Evolutionary conservation across 768 basidiomycete species (phyloP).

Genomic region (Chlorophyllum brunneum): DNA sequence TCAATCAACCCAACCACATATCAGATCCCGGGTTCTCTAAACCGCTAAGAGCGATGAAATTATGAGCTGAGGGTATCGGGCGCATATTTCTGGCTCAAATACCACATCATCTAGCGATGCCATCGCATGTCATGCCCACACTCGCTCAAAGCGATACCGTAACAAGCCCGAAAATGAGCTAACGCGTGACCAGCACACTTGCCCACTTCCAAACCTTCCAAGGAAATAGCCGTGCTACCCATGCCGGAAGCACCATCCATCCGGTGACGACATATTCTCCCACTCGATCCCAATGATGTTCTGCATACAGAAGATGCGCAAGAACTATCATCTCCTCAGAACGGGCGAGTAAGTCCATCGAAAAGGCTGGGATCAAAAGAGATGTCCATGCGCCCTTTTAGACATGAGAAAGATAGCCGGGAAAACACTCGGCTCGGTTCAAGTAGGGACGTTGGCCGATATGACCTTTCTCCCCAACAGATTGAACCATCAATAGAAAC

Average conservation of each 20-base stretch:
- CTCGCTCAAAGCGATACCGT: neutral
- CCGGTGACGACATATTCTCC: constrained; percentile 4
- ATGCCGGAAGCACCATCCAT: constrained; percentile 3
- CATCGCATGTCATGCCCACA: neutral
- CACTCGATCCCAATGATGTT: neutral
- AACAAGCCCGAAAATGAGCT: neutral
- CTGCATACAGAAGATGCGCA: neutral
- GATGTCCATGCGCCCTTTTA: neutral
- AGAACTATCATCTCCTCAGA: neutral
- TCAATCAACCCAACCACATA: constrained; percentile 4
- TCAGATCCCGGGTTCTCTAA: constrained; percentile 1
- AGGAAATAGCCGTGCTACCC: neutral
- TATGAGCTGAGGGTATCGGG: too few species aligned
- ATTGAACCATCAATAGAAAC: constrained; percentile 4
- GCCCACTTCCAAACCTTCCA: neutral
- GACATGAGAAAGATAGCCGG: constrained; percentile 3
- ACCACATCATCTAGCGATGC: neutral
- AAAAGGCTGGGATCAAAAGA: neutral
- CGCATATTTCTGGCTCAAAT: too few species aligned
- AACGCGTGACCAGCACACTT: neutral
- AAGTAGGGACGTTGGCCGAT: neutral
- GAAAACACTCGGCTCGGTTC: neutral
- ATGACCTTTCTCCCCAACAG: neutral
- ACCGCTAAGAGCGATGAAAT: neutral
- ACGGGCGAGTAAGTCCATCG: neutral